Evolutionary conservation across 2,329 filamentous ascomycete genomes (phyloP).

Genomic region (Nemania diffusa): DNA sequence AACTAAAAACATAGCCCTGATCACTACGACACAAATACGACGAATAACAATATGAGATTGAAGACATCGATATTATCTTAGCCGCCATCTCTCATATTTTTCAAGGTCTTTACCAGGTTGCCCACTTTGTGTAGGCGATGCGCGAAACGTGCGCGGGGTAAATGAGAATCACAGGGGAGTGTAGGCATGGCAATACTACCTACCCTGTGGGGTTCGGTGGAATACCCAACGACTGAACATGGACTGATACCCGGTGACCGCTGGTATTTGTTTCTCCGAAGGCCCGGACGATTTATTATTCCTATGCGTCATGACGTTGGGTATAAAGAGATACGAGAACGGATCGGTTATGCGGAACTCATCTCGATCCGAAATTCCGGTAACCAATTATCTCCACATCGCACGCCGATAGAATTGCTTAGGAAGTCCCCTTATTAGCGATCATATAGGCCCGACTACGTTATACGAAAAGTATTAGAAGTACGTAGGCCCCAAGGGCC

Average conservation of each 20-base stretch:
- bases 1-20: constrained; percentile 13
- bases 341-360: background rate
- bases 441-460: too few species aligned
- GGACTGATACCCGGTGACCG: background rate
- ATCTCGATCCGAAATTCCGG: background rate
- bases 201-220: constrained; percentile 19
- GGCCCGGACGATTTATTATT: background rate
- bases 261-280: background rate
- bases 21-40: background rate
- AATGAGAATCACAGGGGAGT: constrained; percentile 15
- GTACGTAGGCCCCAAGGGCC: too few species aligned
- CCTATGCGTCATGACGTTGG: background rate
- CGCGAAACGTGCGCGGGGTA: constrained; percentile 23
- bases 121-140: constrained; percentile 14
- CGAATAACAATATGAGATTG: background rate
- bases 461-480: too few species aligned
- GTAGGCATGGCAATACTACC: constrained; percentile 20
- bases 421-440: too few species aligned
- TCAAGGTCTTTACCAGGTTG: background rate
- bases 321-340: background rate
- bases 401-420: background rate
- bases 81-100: background rate
- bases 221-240: constrained; percentile 5
- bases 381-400: background rate
- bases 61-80: background rate